A percentile compares a stretch with the other conserved stretches of the same genome.
These are phyloP conservation scores for Boletus eberwhitei DNA, from an alignment of 768 basidiomycete species.

Conservation along the genomic window DNA sequence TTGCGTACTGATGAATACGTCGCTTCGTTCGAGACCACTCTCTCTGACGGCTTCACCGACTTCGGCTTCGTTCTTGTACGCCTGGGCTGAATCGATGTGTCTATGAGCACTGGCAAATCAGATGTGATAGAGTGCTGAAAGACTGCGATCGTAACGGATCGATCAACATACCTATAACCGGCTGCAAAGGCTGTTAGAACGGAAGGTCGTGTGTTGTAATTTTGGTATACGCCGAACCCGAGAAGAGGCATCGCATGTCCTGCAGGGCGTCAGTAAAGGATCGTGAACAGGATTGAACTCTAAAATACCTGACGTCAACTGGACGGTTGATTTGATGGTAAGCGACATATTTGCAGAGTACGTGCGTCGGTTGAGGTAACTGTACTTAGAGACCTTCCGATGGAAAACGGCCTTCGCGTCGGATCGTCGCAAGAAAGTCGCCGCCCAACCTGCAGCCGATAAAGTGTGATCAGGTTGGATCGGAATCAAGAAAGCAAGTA, in stretches of 20 bases:
- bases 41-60: conserved; percentile 60
- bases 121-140: background rate
- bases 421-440: conserved; percentile 6
- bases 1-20: conserved; percentile 67
- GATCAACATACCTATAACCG: conserved; percentile 54
- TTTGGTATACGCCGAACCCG: conserved; percentile 72
- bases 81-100: conserved; percentile 72
- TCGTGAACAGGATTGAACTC: conserved; percentile 3
- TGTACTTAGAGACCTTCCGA: background rate
- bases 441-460: background rate
- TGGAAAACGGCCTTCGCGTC: background rate
- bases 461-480: background rate
- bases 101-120: conserved; percentile 32
- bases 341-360: conserved; percentile 19
- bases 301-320: conserved; percentile 35
- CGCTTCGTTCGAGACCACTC: conserved; percentile 51
- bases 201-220: conserved; percentile 52
- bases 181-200: conserved; percentile 59
- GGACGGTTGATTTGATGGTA: conserved; percentile 31
- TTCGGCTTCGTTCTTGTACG: conserved; percentile 61
- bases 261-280: conserved; percentile 14
- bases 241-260: conserved; percentile 61
- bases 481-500: conserved; percentile 1
- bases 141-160: background rate
- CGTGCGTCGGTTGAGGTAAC: conserved; percentile 16